A percentile compares a stretch with the other conserved stretches of the same genome.
phyloP scores from a whole-genome alignment of 2,329 filamentous ascomycete species.

The Paracamarosporium sp. region DNA sequence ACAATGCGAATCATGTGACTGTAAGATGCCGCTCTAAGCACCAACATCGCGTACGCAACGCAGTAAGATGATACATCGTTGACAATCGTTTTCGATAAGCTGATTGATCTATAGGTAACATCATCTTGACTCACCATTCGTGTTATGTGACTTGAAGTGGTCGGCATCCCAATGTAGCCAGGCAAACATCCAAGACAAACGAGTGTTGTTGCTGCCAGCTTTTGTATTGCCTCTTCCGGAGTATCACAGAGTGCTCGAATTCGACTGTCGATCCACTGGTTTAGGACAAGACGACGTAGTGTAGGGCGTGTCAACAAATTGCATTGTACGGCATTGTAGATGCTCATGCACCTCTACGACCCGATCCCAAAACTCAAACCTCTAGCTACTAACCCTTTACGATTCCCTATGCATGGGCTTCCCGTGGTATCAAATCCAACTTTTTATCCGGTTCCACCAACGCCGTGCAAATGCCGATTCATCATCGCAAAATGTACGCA shows the following conservation, averaged over 20 bases:
- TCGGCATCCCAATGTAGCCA: too few species aligned
- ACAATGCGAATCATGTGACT: background rate
- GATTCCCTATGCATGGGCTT: background rate
- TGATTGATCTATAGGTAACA: too few species aligned
- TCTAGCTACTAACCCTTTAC: background rate
- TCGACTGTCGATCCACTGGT: too few species aligned
- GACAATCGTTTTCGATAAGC: background rate
- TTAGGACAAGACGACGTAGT: background rate
- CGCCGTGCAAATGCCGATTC: constrained; percentile 5
- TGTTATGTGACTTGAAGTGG: too few species aligned
- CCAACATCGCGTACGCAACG: background rate
- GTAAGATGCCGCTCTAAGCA: background rate
- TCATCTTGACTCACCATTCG: too few species aligned
- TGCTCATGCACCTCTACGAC: background rate
- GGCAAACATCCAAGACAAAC: too few species aligned
- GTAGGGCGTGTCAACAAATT: background rate
- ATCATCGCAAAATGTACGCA: background rate
- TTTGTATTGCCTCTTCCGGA: too few species aligned
- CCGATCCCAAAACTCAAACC: background rate
- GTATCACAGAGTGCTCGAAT: too few species aligned
- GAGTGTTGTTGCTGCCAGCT: too few species aligned
- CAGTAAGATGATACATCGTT: background rate
- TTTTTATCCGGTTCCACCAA: background rate
- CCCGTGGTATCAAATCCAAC: constrained; percentile 5
- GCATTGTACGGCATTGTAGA: background rate